Evolutionary conservation across 2,329 filamentous ascomycete genomes (phyloP).

Genomic region (Clarireedia homoeocarpa): DNA sequence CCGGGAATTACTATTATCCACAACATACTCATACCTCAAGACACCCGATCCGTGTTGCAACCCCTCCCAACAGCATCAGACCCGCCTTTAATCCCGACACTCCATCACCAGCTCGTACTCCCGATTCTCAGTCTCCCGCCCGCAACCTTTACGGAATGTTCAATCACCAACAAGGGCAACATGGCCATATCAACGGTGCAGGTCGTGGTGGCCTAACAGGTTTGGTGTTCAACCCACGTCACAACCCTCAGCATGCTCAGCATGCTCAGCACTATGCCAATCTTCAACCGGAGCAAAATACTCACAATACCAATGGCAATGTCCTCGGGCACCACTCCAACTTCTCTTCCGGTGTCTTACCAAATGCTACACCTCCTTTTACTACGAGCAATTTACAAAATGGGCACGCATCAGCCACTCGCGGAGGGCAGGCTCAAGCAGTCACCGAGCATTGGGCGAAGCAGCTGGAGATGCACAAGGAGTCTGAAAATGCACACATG

Average conservation of each 20-base stretch:
- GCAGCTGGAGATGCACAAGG: constrained; percentile 73
- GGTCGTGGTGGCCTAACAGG: constrained; percentile 53
- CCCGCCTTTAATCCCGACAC: constrained; percentile 33
- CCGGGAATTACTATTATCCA: constrained; percentile 51
- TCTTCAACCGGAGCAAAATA: constrained; percentile 50
- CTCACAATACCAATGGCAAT: constrained; percentile 44
- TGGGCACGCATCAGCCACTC: constrained; percentile 42
- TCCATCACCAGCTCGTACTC: constrained; percentile 50
- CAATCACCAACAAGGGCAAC: constrained; percentile 63
- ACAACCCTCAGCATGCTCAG: constrained; percentile 44
- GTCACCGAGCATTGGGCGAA: constrained; percentile 74
- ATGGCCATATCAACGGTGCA: constrained; percentile 67
- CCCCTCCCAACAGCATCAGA: constrained; percentile 38
- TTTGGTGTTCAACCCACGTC: constrained; percentile 63
- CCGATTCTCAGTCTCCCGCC: constrained; percentile 36
- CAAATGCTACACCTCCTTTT: constrained; percentile 53
- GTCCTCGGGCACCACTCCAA: constrained; percentile 51
- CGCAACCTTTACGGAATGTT: constrained; percentile 51
- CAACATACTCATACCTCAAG: constrained; percentile 38
- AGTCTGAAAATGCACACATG: constrained; percentile 63
- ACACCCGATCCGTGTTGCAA: constrained; percentile 36
- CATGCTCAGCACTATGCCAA: constrained; percentile 55
- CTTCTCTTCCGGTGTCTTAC: constrained; percentile 55
- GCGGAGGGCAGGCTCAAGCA: constrained; percentile 44
- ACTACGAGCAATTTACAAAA: constrained; percentile 47